Base-by-base conservation (phyloP, 148 eudicot species). In the Rhododendron ferrugineum region DNA sequence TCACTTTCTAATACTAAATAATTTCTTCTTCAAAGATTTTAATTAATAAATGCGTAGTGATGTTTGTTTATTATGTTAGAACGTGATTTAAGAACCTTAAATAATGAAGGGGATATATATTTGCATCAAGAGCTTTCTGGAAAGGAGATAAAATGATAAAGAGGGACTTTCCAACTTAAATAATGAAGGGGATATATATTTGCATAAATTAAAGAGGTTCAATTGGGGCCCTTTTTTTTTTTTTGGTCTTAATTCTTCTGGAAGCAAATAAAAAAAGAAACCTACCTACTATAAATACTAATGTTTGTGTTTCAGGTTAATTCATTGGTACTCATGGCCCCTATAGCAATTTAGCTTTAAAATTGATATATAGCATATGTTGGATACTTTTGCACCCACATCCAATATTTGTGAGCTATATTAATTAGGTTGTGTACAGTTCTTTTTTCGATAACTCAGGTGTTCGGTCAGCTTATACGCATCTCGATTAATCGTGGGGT, bases 61-160 rank as follows among this genome's bases (percentile, higher is more conserved):
- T 70, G 75, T 14, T 32, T 70, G 18, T 30, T 70, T 32, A 30
- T 70, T 68, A 4, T 30, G 34, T 68, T 28, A 30, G 13, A 66
- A 68, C 32, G 37, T 66, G 72, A 26, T 9, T 64, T 68, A 68
- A 68, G 74, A 68, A 68, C 18, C 37, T 70, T 70, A 70, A n/a
- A n/a, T n/a, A n/a, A n/a, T n/a, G n/a, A n/a, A n/a, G n/a, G n/a
- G n/a, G n/a, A n/a, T n/a, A n/a, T n/a, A n/a, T n/a, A n/a, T n/a
- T 70, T 70, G 75, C 37, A 70, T 70, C 75, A 70, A 70, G 37
- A 70, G 75, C 75, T 70, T 70, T 70, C 18, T 30, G 75, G 75
- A 13, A 70, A 70, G 75, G 75, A 30, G 75, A 70, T 70, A 30
- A 64, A 70, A 70, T 30, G 75, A 30, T 70, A 70, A 70, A 32